These are phyloP conservation scores for Boletus vermiculosoides DNA, from an alignment of 768 basidiomycete genomes.

Conservation along the genomic window DNA sequence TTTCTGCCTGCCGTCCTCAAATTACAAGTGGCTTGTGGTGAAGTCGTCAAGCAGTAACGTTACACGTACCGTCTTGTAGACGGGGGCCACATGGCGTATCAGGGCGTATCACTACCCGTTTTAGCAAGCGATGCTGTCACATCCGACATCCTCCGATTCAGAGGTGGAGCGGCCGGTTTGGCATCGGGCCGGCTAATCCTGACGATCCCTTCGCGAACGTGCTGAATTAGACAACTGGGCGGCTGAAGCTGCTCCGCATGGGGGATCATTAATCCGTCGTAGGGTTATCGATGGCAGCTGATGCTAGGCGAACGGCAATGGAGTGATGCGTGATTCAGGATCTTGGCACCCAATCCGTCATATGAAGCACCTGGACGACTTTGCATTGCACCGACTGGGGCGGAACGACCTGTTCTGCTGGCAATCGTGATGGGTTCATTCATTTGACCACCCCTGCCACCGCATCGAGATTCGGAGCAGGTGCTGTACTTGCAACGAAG, in stretches of 20 bases:
- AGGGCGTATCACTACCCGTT: constrained; percentile 22
- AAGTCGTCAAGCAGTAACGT: constrained; percentile 16
- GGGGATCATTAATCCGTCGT: constrained; percentile 25
- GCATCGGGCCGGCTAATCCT: constrained; percentile 29
- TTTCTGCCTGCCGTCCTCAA: neutral
- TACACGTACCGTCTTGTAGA: neutral
- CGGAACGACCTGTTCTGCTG: constrained; percentile 22
- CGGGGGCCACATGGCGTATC: constrained; percentile 24
- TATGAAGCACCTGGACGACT: constrained; percentile 5
- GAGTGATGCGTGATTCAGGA: constrained; percentile 11
- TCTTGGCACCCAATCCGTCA: constrained; percentile 15
- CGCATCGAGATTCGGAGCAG: constrained; percentile 21
- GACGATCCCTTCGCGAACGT: constrained; percentile 34
- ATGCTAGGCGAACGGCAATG: constrained; percentile 12
- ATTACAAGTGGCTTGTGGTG: constrained; percentile 10
- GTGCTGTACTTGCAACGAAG: constrained; percentile 24
- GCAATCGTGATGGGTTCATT: constrained; percentile 22
- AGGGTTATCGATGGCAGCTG: constrained; percentile 25
- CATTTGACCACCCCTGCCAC: constrained; percentile 12
- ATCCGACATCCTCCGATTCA: constrained; percentile 29
- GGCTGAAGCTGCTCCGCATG: constrained; percentile 20
- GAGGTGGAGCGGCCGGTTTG: constrained; percentile 6
- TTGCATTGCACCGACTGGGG: constrained; percentile 22
- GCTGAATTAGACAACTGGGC: constrained; percentile 18
- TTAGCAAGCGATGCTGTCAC: constrained; percentile 16